phyloP scores from a whole-genome alignment of 495 filamentous ascomycete species.

The Penicillium lagena region DNA sequence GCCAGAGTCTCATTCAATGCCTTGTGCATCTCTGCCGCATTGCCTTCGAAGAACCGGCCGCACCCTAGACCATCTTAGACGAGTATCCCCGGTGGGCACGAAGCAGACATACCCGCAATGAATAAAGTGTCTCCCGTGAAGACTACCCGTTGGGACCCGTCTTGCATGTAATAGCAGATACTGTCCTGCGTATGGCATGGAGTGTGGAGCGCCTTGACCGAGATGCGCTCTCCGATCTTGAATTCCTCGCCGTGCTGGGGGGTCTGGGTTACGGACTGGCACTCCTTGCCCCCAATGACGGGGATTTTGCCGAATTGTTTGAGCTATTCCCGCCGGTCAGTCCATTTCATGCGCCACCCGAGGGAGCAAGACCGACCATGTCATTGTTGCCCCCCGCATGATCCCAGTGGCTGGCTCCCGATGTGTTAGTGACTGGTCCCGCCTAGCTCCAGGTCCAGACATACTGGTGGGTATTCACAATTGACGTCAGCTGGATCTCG shows the following conservation, averaged over 20 bases:
- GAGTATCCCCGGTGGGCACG: background rate
- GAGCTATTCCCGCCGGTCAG: conserved; percentile 44
- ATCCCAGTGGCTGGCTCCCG: conserved; percentile 69
- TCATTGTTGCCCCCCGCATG: conserved; percentile 89
- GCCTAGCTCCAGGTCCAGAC: conserved; percentile 13
- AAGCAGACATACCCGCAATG: conserved; percentile 61
- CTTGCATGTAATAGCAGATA: conserved; percentile 87
- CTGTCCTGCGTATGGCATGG: conserved; percentile 98
- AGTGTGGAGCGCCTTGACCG: conserved; percentile 84
- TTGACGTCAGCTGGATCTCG: conserved; percentile 75
- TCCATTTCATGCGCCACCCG: background rate
- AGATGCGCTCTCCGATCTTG: conserved; percentile 74
- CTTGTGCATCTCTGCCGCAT: conserved; percentile 81
- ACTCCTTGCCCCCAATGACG: conserved; percentile 85
- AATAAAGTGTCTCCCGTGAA: conserved; percentile 98
- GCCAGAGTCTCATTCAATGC: conserved; percentile 84
- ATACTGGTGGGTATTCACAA: conserved; percentile 97
- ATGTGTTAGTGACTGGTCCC: background rate
- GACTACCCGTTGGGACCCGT: conserved; percentile 71
- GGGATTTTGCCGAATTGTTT: conserved; percentile 58
- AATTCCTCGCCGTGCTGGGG: conserved; percentile 71
- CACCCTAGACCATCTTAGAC: conserved; percentile 53
- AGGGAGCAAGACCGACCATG: conserved; percentile 45
- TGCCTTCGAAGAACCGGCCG: conserved; percentile 96
- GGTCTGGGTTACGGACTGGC: conserved; percentile 68